Percentiles rank a stretch among this genome's conserved stretches.
These are phyloP conservation scores for Oligophagozyma castellii DNA, from an alignment of 1,139 yeast genomes.

Conservation along the genomic window DNA sequence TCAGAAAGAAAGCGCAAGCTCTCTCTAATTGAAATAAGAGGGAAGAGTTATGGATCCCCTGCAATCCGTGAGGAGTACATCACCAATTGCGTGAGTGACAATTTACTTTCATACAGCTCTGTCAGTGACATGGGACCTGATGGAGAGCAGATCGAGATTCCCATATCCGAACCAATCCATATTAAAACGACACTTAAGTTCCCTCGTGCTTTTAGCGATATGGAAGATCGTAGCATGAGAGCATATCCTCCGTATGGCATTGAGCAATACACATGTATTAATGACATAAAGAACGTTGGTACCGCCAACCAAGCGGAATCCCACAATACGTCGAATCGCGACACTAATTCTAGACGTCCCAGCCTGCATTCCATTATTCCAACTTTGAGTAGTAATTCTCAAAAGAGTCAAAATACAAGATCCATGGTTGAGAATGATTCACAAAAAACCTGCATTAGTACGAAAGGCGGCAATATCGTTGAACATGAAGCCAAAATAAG, in stretches of 20 bases:
- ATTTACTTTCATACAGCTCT: conserved; percentile 45
- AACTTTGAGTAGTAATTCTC: background rate
- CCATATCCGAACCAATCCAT: conserved; percentile 22
- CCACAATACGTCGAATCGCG: conserved; percentile 1
- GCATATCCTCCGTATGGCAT: conserved; percentile 19
- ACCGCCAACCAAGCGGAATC: background rate
- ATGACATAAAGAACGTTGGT: background rate
- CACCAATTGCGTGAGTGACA: conserved; percentile 44
- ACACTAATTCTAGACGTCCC: conserved; percentile 1
- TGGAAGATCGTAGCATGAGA: conserved; percentile 5
- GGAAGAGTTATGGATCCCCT: conserved; percentile 32
- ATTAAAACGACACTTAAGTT: conserved; percentile 14
- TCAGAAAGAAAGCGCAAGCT: conserved; percentile 37
- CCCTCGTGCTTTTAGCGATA: conserved; percentile 12
- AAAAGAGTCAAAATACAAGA: background rate
- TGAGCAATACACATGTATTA: conserved; percentile 9
- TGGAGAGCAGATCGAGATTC: conserved; percentile 4
- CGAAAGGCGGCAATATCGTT: conserved; percentile 8
- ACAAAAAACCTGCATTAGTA: conserved; percentile 3
- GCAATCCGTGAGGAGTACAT: conserved; percentile 52
- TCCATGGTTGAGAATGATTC: no score
- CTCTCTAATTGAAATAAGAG: conserved; percentile 48
- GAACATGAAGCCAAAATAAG: conserved; percentile 9
- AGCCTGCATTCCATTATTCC: conserved; percentile 1
- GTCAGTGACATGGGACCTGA: conserved; percentile 27